phyloP scores from a whole-genome alignment of 2,329 filamentous ascomycete species.

The Sclerotinia trifoliorum region DNA sequence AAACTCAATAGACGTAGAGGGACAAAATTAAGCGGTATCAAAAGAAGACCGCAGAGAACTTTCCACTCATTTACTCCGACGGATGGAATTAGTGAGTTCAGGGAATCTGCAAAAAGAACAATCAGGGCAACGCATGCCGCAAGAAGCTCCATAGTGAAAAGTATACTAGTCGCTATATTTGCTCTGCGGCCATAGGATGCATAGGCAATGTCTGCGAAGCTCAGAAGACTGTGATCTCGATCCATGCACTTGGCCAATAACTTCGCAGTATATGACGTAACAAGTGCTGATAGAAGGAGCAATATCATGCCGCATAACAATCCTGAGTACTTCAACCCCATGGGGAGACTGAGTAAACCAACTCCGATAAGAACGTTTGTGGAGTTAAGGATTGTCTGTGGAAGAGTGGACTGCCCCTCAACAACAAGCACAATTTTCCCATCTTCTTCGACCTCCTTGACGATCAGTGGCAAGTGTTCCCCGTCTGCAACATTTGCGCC shows the following conservation, averaged over 20 bases:
- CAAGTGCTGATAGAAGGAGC: conserved; percentile 68
- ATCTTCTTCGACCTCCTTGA: conserved; percentile 86
- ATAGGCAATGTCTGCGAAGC: conserved; percentile 90
- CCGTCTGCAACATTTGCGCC: conserved; percentile 50
- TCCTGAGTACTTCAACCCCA: conserved; percentile 83
- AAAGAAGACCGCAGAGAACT: conserved; percentile 71
- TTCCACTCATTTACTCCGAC: conserved; percentile 76
- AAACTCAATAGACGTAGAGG: conserved; percentile 83
- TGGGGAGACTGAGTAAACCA: conserved; percentile 81
- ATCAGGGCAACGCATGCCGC: conserved; percentile 87
- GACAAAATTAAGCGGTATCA: conserved; percentile 81
- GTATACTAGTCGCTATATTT: conserved; percentile 74
- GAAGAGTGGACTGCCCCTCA: conserved; percentile 90
- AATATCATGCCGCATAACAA: conserved; percentile 82
- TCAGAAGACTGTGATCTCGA: conserved; percentile 79
- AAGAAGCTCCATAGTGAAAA: conserved; percentile 85
- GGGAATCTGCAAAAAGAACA: conserved; percentile 89
- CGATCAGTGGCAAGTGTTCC: conserved; percentile 72
- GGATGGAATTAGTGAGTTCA: conserved; percentile 73
- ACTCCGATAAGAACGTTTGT: conserved; percentile 81
- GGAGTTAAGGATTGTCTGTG: conserved; percentile 94
- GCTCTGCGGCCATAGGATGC: conserved; percentile 84
- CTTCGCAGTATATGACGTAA: conserved; percentile 83
- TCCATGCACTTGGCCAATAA: conserved; percentile 86
- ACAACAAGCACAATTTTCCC: conserved; percentile 81